Evolutionary conservation across 108 stramenopile genomes (phyloP).

Genomic region (Aurantiochytrium sp.): DNA sequence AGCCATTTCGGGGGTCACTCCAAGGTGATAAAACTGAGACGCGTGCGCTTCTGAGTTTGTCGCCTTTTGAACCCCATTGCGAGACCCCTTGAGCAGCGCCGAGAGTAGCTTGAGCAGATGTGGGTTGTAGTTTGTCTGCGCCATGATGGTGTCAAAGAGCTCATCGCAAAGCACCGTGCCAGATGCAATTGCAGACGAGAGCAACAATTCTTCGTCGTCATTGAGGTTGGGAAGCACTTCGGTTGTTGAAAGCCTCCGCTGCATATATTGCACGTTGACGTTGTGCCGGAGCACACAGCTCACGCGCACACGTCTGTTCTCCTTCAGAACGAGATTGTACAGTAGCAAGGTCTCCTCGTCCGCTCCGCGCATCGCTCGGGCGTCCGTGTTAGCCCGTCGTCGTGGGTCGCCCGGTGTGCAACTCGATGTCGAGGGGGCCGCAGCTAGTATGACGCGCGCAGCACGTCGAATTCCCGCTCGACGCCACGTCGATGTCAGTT

Average conservation of each 20-base stretch:
- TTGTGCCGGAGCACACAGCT: neutral
- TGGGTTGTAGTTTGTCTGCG: neutral
- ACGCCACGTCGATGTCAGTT: neutral
- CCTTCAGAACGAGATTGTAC: neutral
- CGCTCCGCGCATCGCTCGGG: neutral
- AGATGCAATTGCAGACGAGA: neutral
- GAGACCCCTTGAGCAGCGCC: neutral
- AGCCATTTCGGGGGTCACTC: neutral
- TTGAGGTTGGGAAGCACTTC: neutral
- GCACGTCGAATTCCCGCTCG: neutral
- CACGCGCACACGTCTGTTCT: neutral
- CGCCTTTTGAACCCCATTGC: neutral
- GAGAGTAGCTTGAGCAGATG: neutral
- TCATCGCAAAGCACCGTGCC: neutral
- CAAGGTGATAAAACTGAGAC: neutral
- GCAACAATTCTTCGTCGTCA: neutral
- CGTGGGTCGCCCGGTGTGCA: no score
- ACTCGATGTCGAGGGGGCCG: neutral
- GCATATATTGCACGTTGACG: neutral
- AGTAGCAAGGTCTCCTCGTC: neutral
- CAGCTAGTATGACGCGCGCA: neutral
- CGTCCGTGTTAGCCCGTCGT: neutral
- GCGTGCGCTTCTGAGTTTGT: neutral
- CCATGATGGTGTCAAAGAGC: neutral
- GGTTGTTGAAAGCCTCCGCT: neutral